phyloP scores from a whole-genome alignment of 139 green algal species.

The Dunaliella sp. region DNA sequence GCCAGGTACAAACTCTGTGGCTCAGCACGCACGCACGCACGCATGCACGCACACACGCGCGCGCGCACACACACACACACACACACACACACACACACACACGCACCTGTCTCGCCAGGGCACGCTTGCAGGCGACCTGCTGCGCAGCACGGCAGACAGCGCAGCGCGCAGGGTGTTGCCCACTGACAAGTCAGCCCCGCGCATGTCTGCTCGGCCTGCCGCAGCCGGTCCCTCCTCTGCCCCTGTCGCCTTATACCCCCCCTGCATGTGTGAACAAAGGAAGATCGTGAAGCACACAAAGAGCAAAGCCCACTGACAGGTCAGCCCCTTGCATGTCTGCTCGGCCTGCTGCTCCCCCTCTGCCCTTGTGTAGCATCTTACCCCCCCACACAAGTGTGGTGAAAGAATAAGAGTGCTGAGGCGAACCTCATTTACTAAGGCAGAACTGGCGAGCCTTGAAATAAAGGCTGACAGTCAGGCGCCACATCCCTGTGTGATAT shows the following conservation, averaged over 20 bases:
- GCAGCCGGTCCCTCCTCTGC: background rate
- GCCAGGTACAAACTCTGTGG: too few relatives aligned
- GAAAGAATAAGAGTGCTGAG: too few relatives aligned
- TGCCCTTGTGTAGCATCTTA: background rate
- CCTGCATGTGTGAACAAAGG: too few relatives aligned
- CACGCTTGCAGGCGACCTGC: conserved; percentile 16
- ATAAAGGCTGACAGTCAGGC: too few relatives aligned
- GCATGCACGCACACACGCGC: background rate
- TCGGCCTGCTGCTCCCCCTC: background rate
- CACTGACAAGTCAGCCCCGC: conserved; percentile 23
- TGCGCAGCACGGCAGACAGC: conserved; percentile 31
- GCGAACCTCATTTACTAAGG: too few relatives aligned
- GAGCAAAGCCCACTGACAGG: conserved; percentile 31
- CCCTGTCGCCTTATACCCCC: background rate
- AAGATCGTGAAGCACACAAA: too few relatives aligned
- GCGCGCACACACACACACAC: background rate
- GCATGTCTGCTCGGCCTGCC: background rate
- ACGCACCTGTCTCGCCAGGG: conserved; percentile 26
- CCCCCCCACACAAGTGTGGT: background rate
- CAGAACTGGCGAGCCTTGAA: too few relatives aligned
- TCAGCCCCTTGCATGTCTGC: conserved; percentile 1
- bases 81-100: background rate
- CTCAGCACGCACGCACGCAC: background rate
- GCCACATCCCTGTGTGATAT: too few relatives aligned
- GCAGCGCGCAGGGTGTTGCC: conserved; percentile 35